Base-by-base conservation (phyloP, 2,329 filamentous ascomycete species). In the Fusarium virguliforme region DNA sequence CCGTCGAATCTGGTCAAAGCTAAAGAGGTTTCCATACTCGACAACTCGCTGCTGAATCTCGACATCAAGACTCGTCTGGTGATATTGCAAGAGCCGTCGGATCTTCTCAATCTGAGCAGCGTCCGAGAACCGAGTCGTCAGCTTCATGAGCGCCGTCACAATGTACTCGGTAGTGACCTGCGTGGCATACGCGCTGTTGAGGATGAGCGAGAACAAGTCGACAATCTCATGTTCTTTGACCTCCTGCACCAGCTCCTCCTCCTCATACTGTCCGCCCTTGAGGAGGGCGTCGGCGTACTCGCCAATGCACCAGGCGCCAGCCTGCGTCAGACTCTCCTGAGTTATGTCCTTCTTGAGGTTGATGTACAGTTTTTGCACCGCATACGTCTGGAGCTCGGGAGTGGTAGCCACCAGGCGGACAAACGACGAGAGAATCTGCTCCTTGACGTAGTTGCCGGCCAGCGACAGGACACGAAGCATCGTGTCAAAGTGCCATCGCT, bases 401-500 rank as follows among this genome's bases (percentile, higher is more conserved):
- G 94, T 97, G 0, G 95, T 98, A 13, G 96, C 96, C 71, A 99
- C 95, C 3, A 99, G 89, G 54, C 97, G 92, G 66, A 99, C 92
- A 78, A 99, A 98, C 0, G 96, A 98, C 0, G 96, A 98, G 64
- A 99, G 83, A 66, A 99, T 99, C 75, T 97, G 96, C 80, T 99
- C 96, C 81, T 98, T 98, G 74, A 99, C 95, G 77, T 96, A 97
- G 82, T 97, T 97, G 51, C 96, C 96, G 58, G 96, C 96, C 72
- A 99, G 86, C 64, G 95, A 97, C 74, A 99, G 83, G 26, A 99
- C 94, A 24, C 97, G 90, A 60, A 99, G 86, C 91, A 99, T 98
- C 3, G 97, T 99, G 78, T 99, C 96, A 74, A 98, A 92, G 79
- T 99, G 96, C 96, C 96, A 99, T 79, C 96, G 88, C 84, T 98